Conservation (phyloP, 2,329 filamentous ascomycete genomes). For the Phialocephala sp. region DNA sequence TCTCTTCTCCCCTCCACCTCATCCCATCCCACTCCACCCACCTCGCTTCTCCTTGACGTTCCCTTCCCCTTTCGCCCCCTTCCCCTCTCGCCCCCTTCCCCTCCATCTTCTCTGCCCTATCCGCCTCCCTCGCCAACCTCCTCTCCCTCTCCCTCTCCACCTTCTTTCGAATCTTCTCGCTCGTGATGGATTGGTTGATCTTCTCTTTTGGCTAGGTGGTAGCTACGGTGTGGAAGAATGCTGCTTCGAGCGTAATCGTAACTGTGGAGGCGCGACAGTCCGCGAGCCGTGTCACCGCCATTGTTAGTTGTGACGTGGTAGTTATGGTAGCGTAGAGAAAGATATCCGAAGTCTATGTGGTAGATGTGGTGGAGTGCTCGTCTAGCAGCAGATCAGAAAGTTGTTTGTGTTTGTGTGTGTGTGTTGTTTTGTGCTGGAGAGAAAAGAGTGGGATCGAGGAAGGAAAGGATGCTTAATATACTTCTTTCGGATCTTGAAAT, state of each 20-base stretch:
- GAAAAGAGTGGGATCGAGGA: background rate
- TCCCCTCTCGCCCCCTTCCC: background rate
- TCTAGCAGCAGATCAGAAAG: background rate
- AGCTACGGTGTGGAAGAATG: background rate
- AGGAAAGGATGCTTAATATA: conserved; percentile 2
- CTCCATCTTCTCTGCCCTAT: background rate
- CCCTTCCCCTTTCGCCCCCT: background rate
- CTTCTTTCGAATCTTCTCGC: background rate
- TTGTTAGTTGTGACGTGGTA: background rate
- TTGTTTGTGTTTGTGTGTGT: background rate
- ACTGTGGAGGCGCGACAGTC: background rate
- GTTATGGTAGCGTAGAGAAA: too few species aligned
- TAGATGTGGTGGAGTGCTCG: background rate
- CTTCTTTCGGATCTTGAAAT: background rate
- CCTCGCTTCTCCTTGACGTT: background rate
- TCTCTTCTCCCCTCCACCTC: background rate
- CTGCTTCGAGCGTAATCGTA: background rate
- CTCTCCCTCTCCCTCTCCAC: background rate
- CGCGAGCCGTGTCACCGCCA: background rate
- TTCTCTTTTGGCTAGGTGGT: background rate
- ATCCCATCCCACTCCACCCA: background rate
- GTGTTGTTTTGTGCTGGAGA: background rate
- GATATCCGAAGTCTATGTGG: background rate
- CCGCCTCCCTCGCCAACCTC: background rate
- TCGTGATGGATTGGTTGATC: background rate